Percentiles rank a stretch among this genome's conserved stretches.
Conservation (phyloP, 1,284 basidiomycete species). For the Thelephora terrestris region DNA sequence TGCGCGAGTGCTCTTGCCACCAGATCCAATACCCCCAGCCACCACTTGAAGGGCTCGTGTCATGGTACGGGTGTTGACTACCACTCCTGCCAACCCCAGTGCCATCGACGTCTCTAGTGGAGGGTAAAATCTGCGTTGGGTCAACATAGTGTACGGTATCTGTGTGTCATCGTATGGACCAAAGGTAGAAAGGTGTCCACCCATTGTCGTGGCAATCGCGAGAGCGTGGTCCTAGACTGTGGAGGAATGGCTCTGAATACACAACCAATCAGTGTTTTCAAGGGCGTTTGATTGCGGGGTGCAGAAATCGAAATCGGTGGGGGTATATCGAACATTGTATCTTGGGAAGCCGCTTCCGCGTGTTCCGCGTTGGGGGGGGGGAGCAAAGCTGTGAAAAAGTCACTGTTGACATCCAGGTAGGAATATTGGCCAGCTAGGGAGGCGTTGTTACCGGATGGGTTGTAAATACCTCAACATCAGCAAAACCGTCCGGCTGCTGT, state of each 20-base stretch:
- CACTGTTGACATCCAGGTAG: no score
- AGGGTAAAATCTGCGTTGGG: conserved; percentile 68
- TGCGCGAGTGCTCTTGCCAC: conserved; percentile 50
- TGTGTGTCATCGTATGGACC: conserved; percentile 15
- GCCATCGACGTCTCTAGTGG: conserved; percentile 25
- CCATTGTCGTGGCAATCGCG: neutral
- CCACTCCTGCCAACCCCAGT: conserved; percentile 8
- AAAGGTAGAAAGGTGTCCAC: neutral
- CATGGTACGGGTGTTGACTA: conserved; percentile 43
- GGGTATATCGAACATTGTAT: no score
- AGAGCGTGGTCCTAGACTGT: conserved; percentile 30
- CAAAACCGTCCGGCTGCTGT: no score
- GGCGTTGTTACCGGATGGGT: no score
- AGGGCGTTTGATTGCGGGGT: no score
- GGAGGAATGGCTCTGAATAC: conserved; percentile 54
- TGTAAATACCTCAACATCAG: no score
- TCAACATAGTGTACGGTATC: conserved; percentile 74
- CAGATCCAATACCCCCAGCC: conserved; percentile 61
- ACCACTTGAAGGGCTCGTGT: conserved; percentile 68
- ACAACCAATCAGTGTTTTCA: conserved; percentile 57
- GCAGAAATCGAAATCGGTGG: no score
- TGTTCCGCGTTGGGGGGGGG: no score
- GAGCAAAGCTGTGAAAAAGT: no score
- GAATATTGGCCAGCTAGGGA: no score
- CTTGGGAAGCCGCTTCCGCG: no score